Conservation (phyloP, 2,329 filamentous ascomycete species). For the Metarhizium robertsii region DNA sequence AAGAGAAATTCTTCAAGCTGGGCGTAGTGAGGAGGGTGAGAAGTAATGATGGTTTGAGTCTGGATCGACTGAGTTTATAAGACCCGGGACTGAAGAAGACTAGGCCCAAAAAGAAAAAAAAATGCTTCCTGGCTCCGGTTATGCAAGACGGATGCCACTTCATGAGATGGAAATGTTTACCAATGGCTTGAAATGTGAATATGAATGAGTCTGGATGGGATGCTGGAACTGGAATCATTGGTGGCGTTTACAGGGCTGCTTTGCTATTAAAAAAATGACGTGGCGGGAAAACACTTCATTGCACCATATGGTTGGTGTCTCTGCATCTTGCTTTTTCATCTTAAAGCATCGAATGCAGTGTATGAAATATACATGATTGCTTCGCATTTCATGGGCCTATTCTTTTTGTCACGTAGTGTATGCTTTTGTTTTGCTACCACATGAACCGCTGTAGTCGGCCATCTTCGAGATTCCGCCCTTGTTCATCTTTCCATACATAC, state of each 20-base stretch:
- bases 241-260: constrained; percentile 3
- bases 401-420: not conserved
- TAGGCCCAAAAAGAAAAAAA: not conserved
- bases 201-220: not conserved
- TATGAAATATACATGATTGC: not conserved
- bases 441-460: constrained; percentile 67
- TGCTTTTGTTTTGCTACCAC: constrained; percentile 44
- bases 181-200: not conserved
- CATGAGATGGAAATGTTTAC: not conserved
- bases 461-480: constrained; percentile 41
- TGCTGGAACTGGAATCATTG: not conserved
- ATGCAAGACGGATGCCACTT: not conserved
- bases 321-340: not conserved
- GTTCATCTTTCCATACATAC: constrained; percentile 54
- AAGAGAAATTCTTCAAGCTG: constrained; percentile 74
- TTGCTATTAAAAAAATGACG: not conserved
- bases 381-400: not conserved
- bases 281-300: not conserved
- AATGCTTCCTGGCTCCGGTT: not conserved
- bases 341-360: not conserved
- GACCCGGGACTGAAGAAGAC: not conserved
- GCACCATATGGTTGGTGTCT: not conserved
- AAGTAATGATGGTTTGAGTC: constrained; percentile 65
- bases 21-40: constrained; percentile 64
- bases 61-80: constrained; percentile 68